A percentile compares a stretch with the other conserved stretches of the same genome.
These are phyloP conservation scores for Mycocentrospora acerina DNA, from an alignment of 2,329 filamentous ascomycete species.

Conservation along the genomic window DNA sequence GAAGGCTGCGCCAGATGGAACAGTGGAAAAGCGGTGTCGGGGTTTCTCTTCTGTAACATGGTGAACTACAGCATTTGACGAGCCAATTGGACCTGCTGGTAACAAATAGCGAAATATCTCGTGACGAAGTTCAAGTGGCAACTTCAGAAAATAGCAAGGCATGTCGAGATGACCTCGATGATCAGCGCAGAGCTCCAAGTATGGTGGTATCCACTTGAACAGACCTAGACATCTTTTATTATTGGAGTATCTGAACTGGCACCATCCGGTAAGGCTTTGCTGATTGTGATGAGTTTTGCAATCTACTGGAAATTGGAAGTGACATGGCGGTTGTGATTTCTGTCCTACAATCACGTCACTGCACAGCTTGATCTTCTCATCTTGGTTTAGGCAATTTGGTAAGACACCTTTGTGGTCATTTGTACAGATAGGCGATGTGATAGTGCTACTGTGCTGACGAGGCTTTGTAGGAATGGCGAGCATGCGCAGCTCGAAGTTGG, in stretches of 20 bases:
- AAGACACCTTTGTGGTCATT: conserved; percentile 32
- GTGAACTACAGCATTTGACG: conserved; percentile 18
- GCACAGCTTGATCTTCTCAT: conserved; percentile 27
- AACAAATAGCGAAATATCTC: conserved; percentile 36
- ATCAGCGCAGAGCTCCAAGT: conserved; percentile 31
- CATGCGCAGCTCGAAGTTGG: not conserved
- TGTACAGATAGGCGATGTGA: conserved; percentile 14
- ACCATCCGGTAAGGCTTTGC: conserved; percentile 27
- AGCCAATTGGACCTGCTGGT: conserved; percentile 27
- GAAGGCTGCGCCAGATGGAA: not conserved
- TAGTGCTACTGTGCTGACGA: not conserved
- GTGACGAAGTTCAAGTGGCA: conserved; percentile 35
- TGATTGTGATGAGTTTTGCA: conserved; percentile 33
- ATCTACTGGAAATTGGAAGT: conserved; percentile 31
- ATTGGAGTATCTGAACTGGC: conserved; percentile 17
- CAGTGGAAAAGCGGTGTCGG: no score
- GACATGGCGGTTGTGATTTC: conserved; percentile 21
- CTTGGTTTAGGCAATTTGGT: conserved; percentile 28
- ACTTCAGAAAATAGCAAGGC: conserved; percentile 33
- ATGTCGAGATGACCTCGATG: conserved; percentile 28
- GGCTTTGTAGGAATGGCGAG: not conserved
- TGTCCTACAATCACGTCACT: conserved; percentile 24
- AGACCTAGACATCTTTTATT: conserved; percentile 27
- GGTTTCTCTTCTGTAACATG: not conserved
- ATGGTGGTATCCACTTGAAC: conserved; percentile 32